Evolutionary conservation across 352 stramenopile species (phyloP).

Genomic region (Globisporangium polare): DNA sequence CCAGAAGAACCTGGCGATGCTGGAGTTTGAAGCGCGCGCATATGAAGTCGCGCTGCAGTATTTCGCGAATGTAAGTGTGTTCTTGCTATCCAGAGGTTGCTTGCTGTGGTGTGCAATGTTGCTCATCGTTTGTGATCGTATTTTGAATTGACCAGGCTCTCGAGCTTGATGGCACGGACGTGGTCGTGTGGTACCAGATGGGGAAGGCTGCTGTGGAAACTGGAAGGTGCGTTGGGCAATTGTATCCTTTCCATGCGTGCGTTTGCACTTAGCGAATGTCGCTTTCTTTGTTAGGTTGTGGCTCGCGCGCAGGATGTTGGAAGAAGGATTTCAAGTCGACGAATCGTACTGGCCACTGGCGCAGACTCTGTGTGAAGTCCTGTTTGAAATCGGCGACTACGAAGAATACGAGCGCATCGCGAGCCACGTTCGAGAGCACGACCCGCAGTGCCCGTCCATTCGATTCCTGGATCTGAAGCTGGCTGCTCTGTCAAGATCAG

Average conservation of each 20-base stretch:
- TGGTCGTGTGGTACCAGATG: conserved; percentile 78
- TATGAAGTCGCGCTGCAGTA: conserved; percentile 40
- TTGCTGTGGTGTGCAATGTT: not conserved
- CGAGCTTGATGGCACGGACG: conserved; percentile 58
- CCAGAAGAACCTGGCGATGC: conserved; percentile 60
- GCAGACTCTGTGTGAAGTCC: conserved; percentile 51
- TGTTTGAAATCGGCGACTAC: conserved; percentile 47
- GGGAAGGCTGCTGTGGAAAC: conserved; percentile 52
- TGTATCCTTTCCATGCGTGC: not conserved
- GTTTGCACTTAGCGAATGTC: not conserved
- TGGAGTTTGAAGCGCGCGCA: conserved; percentile 39
- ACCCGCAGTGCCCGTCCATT: conserved; percentile 39
- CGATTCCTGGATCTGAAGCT: conserved; percentile 23
- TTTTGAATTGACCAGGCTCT: conserved; percentile 30
- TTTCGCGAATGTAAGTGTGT: conserved; percentile 34
- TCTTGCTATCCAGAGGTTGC: not conserved
- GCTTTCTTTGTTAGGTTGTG: conserved; percentile 32
- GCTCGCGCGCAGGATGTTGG: conserved; percentile 51
- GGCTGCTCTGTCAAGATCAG: not conserved
- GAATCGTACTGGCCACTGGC: conserved; percentile 62
- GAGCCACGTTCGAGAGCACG: conserved; percentile 35
- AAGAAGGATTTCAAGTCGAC: conserved; percentile 57
- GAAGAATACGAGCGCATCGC: conserved; percentile 45
- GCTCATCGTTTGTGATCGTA: not conserved
- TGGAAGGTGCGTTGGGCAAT: conserved; percentile 30